Evolutionary conservation across 73 alveolate species (phyloP), one percentile per base, ranked within the genome.

Genomic region (Paramecium octaurelia): DNA sequence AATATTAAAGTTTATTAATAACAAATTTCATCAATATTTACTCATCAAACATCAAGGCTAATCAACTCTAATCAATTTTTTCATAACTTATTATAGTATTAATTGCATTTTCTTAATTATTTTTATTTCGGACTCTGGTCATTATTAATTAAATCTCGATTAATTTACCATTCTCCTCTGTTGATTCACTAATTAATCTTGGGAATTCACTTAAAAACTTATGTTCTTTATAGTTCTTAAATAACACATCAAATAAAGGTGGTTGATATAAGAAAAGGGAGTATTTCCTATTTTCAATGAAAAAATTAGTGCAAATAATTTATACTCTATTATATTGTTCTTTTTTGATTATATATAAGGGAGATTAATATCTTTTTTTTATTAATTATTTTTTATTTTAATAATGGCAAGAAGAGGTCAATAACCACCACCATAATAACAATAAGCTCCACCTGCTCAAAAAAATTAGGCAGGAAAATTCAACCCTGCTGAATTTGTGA

Each of bases 401-500:
- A 54, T 54, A 64, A 27, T 64, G 80, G 42, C 80, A 27, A 64
- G 35, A 64, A 27, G 84, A 64, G 46, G 46, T 34, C 50, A 64
- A 34, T 34, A 64, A 64, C 27, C 23, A 64, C 31, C 54, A 64
- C 84, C 50, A n/a, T 20, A 54, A 54, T 5, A 54, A 54, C 31
- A 54, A 54, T 54, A 54, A 64, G 50, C 84, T 64, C 84, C 31
- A 64, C 29, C 46, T 5, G 84, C 50, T 3, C 27, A 31, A 29
- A 64, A 64, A 64, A 34, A 27, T 31, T 3, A 64, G 31, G 46
- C 50, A 64, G 46, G 46, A 31, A 64, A 64, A 64, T 64, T 64
- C 50, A 64, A 64, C 7, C 31, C 84, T 64, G 84, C 50, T 34
- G 83, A 92, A 7, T 92, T 85, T 85, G 95, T 34, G 24, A 80